Base-by-base conservation (phyloP, 2,329 filamentous ascomycete species). In the Penicillium rolfsii region DNA sequence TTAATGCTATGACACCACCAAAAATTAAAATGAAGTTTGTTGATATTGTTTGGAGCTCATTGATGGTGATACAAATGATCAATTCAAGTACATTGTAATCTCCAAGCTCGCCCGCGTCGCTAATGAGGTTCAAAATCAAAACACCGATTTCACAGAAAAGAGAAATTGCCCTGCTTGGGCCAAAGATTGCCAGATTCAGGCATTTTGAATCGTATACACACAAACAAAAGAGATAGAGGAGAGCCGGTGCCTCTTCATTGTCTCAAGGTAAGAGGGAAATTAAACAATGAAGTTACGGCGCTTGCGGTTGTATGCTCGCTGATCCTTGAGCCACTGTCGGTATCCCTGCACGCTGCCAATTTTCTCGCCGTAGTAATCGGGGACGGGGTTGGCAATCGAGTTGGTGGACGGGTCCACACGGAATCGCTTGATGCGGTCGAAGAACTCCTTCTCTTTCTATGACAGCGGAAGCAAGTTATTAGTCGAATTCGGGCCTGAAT, bases 301-400 rank as follows among this genome's bases (percentile, higher is more conserved):
- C 86, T 96, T 96, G 83, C 93, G 93, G 81, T 96, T 97, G 81
- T 97, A 99, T 9, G 93, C 94, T 64, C 94, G 85, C 83, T 98
- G 95, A 74, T 99, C 95, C 83, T 97, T 98, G 72, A 99, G 81
- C 95, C 95, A 99, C 76, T 92, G 89, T 71, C 95, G 84, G 77
- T 98, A 99, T 50, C 91, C 93, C 57, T 88, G 84, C 24, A 98
- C 92, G 71, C 93, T 97, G 55, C 91, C 91, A 71, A 99, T 97
- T 84, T 97, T 98, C 82, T 99, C 95, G 71, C 95, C 95, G 73
- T 99, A 99, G 80, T 97, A 99, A 76, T 99, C 95, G 46, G 94
- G 93, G 0, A 97, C 91, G 19, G 95, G 95, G 80, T 98, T 98
- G 55, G 91, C 87, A 69, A 95, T 89, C 43, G 91, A 96, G 64